Evolutionary conservation across 805 yeast genomes (phyloP).

Genomic region (Nakazawaea molendinolei): DNA sequence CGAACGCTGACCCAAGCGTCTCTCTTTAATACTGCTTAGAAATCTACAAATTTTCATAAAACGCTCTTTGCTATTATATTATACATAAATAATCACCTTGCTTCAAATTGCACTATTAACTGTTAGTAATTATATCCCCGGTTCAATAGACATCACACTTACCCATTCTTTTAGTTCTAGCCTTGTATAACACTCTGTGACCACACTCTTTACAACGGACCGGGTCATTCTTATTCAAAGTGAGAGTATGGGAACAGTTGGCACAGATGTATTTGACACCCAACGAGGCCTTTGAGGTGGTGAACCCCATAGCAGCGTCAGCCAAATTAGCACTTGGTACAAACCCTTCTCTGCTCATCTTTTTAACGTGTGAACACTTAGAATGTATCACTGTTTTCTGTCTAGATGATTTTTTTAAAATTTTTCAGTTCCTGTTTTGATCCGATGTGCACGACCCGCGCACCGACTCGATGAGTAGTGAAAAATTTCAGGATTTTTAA

Average conservation of each 20-base stretch:
- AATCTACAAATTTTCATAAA: no score
- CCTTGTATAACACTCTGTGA: slow-evolving; percentile 94
- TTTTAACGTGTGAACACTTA: not conserved
- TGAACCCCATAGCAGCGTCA: slow-evolving; percentile 81
- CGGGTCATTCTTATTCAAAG: slow-evolving; percentile 88
- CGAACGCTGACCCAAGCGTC: no score
- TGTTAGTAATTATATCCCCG: not conserved
- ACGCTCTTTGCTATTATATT: no score
- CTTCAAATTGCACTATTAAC: slow-evolving; percentile 61
- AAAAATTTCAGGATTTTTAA: not conserved
- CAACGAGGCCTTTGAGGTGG: slow-evolving; percentile 53
- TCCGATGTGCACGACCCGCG: no score
- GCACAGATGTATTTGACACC: slow-evolving; percentile 95
- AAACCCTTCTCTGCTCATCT: slow-evolving; percentile 74
- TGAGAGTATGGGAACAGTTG: slow-evolving; percentile 85
- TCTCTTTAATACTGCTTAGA: no score
- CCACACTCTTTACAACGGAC: slow-evolving; percentile 99
- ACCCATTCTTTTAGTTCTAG: slow-evolving; percentile 95
- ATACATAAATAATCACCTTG: slow-evolving; percentile 37
- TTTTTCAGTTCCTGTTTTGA: not conserved
- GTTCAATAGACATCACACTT: slow-evolving; percentile 38
- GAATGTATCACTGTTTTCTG: slow-evolving; percentile 2
- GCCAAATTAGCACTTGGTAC: slow-evolving; percentile 67
- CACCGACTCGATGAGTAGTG: not conserved
- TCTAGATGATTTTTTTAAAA: not conserved